phyloP scores from a whole-genome alignment of 441 rosid species.

The Adansonia grandidieri region DNA sequence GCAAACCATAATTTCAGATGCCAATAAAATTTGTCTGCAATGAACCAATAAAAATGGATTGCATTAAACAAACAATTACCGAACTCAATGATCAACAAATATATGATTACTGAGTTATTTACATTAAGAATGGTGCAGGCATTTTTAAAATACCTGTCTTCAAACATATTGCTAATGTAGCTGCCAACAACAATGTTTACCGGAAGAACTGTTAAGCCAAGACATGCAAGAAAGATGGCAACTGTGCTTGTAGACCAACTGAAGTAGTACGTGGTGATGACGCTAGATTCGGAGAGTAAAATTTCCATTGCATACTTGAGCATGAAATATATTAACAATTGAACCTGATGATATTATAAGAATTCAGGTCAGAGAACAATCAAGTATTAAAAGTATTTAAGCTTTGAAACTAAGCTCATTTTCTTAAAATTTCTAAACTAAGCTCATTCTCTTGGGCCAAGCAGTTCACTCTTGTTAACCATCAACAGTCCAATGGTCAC shows the following conservation, averaged over 20 bases:
- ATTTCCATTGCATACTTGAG: slow-evolving; percentile 96
- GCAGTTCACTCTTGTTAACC: background rate
- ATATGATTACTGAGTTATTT: background rate
- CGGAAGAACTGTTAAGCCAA: slow-evolving; percentile 96
- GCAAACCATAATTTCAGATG: slow-evolving; percentile 84
- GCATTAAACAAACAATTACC: slow-evolving; percentile 13
- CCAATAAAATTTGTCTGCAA: slow-evolving; percentile 91
- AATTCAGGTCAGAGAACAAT: slow-evolving; percentile 14
- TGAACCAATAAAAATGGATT: slow-evolving; percentile 6
- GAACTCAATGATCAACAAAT: background rate
- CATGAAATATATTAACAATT: slow-evolving; percentile 95
- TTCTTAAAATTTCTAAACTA: background rate
- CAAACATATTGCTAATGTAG: slow-evolving; percentile 97
- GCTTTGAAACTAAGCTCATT: background rate
- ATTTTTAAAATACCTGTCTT: slow-evolving; percentile 69
- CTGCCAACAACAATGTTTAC: slow-evolving; percentile 87
- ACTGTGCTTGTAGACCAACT: slow-evolving; percentile 82
- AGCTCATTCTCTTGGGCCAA: slow-evolving; percentile 9
- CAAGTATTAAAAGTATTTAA: background rate
- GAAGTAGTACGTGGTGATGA: slow-evolving; percentile 83
- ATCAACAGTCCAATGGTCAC: background rate
- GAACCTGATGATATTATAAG: slow-evolving; percentile 68
- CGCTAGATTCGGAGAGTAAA: slow-evolving; percentile 92
- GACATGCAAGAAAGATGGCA: slow-evolving; percentile 83
- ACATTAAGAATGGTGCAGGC: background rate